Percentiles rank a stretch among this genome's conserved stretches.
These are phyloP conservation scores for Cutaneotrichosporon arboriforme DNA, from an alignment of 1,284 basidiomycete genomes.

Conservation along the genomic window DNA sequence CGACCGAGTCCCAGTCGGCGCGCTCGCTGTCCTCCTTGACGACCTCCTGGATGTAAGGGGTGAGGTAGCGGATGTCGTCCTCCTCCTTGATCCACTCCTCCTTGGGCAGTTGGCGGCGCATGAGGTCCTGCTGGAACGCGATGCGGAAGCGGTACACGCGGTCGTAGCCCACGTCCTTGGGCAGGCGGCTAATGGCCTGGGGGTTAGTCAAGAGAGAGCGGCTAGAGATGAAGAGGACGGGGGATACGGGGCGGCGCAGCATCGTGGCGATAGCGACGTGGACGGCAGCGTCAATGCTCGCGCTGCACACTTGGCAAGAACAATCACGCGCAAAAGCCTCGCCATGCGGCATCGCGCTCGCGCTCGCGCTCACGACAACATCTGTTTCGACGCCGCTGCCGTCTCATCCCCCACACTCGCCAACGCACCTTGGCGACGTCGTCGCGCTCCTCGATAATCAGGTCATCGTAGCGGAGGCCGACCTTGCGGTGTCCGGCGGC, in stretches of 20 bases:
- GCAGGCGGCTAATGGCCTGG: slow-evolving; percentile 78
- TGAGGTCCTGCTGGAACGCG: slow-evolving; percentile 71
- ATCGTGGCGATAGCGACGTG: no score
- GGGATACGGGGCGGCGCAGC: neutral
- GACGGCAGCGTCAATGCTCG: no score
- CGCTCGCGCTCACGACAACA: no score
- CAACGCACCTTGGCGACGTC: slow-evolving; percentile 73
- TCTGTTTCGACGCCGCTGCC: no score
- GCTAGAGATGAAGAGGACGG: neutral
- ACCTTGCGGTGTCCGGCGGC: slow-evolving; percentile 78
- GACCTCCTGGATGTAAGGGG: slow-evolving; percentile 71
- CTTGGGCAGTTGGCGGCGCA: slow-evolving; percentile 78
- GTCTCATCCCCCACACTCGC: slow-evolving; percentile 51
- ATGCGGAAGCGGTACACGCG: slow-evolving; percentile 83
- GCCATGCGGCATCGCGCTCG: no score
- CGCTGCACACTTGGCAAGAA: no score
- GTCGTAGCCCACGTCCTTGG: slow-evolving; percentile 77
- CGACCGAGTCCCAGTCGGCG: slow-evolving; percentile 71
- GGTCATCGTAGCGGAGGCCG: slow-evolving; percentile 92
- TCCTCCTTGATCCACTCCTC: slow-evolving; percentile 73
- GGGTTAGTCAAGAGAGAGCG: no score
- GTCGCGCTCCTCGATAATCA: slow-evolving; percentile 79
- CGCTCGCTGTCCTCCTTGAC: slow-evolving; percentile 75
- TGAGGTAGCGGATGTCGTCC: slow-evolving; percentile 86
- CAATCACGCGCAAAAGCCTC: no score